Percentiles rank a stretch among this genome's conserved stretches.
Evolutionary conservation across 2,329 filamentous ascomycete species (phyloP).

Genomic region (Aspergillus aculeatus): DNA sequence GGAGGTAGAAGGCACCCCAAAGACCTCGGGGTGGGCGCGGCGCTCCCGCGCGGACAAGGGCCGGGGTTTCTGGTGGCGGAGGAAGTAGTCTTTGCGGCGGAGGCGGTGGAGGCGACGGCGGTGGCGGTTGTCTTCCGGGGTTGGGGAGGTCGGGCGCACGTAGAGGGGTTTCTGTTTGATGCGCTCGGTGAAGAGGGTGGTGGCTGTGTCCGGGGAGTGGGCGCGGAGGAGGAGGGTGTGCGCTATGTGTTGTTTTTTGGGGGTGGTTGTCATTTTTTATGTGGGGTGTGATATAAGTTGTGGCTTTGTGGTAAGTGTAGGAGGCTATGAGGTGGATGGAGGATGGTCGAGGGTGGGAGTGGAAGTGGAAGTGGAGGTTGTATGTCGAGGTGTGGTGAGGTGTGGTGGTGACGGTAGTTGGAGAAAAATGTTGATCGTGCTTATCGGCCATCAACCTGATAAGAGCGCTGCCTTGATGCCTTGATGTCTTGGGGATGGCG

Average conservation of each 20-base stretch:
- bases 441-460: too few relatives aligned
- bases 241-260: constrained; percentile 47
- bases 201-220: constrained; percentile 70
- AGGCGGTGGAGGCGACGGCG: constrained; percentile 53
- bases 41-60: constrained; percentile 80
- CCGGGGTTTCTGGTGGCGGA: constrained; percentile 54
- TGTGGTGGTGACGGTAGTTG: too few relatives aligned
- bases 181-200: constrained; percentile 75
- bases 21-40: constrained; percentile 63
- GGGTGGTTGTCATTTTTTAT: constrained; percentile 18
- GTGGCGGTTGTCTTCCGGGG: constrained; percentile 50
- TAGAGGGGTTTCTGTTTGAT: constrained; percentile 78
- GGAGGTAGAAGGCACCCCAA: constrained; percentile 60
- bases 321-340: background rate
- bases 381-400: too few relatives aligned
- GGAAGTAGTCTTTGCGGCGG: constrained; percentile 48
- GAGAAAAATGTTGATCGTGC: too few relatives aligned
- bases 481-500: too few relatives aligned
- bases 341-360: too few relatives aligned
- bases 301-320: background rate
- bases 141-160: constrained; percentile 73
- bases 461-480: too few relatives aligned
- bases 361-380: too few relatives aligned
- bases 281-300: too few relatives aligned
- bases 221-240: constrained; percentile 71